These are phyloP conservation scores for Phylloporus sp. DNA, from an alignment of 1,284 basidiomycete genomes.

Conservation along the genomic window DNA sequence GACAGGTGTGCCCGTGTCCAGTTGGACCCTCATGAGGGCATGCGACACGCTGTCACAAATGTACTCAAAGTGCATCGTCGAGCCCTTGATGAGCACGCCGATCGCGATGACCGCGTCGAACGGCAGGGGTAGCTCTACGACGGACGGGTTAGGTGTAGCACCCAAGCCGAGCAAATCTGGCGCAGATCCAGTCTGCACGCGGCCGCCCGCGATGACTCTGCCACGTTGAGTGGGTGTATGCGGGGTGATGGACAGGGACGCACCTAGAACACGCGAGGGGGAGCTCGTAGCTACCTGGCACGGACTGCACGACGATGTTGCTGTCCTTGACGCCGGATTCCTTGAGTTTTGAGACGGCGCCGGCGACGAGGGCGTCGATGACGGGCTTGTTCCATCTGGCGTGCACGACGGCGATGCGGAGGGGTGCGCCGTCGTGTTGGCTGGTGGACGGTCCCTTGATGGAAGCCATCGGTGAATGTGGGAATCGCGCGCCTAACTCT, in stretches of 20 bases:
- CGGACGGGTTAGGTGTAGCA: conserved; percentile 48
- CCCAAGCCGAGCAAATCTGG: conserved; percentile 79
- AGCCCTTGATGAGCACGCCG: conserved; percentile 96
- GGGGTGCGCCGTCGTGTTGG: conserved; percentile 77
- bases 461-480: conserved; percentile 51
- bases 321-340: conserved; percentile 86
- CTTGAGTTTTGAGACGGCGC: conserved; percentile 80
- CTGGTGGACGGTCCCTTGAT: conserved; percentile 81
- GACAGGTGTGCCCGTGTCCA: conserved; percentile 94
- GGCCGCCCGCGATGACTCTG: conserved; percentile 86
- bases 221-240: conserved; percentile 5
- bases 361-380: conserved; percentile 84
- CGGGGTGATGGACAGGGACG: conserved; percentile 33
- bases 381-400: conserved; percentile 91
- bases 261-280: conserved; percentile 86
- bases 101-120: conserved; percentile 97
- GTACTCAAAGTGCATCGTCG: conserved; percentile 99
- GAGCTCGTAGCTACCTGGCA: conserved; percentile 95
- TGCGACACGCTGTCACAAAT: conserved; percentile 94
- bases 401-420: conserved; percentile 91
- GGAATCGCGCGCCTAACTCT: conserved; percentile 18
- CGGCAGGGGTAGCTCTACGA: conserved; percentile 59
- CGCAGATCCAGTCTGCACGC: conserved; percentile 76
- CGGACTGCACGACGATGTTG: conserved; percentile 91
- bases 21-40: conserved; percentile 91